phyloP scores from a whole-genome alignment of 495 filamentous ascomycete species.

The Ramalina intermedia region DNA sequence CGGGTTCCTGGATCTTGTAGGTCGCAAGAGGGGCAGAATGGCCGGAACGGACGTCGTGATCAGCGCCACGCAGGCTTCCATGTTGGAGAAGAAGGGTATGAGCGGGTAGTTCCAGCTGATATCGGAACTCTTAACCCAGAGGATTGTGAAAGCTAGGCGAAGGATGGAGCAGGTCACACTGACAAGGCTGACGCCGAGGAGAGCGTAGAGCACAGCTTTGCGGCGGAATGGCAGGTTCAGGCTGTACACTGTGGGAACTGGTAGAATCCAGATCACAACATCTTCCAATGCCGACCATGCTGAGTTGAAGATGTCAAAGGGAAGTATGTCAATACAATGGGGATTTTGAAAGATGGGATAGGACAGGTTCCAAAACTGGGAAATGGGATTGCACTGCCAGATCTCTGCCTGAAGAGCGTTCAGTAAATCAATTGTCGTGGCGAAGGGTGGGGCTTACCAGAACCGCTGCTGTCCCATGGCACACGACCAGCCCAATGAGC shows the following conservation, averaged over 20 bases:
- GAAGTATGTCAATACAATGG: slow-evolving; percentile 7
- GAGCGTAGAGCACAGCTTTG: slow-evolving; percentile 6
- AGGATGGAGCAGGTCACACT: slow-evolving; percentile 6
- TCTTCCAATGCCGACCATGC: slow-evolving; percentile 9
- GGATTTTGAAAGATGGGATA: slow-evolving; percentile 2
- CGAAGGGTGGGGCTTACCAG: slow-evolving; percentile 11
- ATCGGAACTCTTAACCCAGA: slow-evolving; percentile 7
- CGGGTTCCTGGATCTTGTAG: neutral
- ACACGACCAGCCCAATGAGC: slow-evolving; percentile 12
- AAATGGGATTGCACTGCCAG: slow-evolving; percentile 7
- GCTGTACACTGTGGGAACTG: slow-evolving; percentile 7
- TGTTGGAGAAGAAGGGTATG: slow-evolving; percentile 9
- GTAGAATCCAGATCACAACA: slow-evolving; percentile 8
- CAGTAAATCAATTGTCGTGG: neutral
- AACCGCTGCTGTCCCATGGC: slow-evolving; percentile 15
- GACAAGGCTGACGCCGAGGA: slow-evolving; percentile 6
- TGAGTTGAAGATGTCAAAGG: slow-evolving; percentile 7
- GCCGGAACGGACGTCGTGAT: slow-evolving; percentile 11
- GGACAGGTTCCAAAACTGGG: slow-evolving; percentile 3
- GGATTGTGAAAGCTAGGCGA: slow-evolving; percentile 4
- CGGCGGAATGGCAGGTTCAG: slow-evolving; percentile 5
- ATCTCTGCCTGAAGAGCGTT: neutral
- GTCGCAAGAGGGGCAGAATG: slow-evolving; percentile 8
- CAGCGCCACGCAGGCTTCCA: slow-evolving; percentile 8
- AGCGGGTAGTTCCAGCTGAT: slow-evolving; percentile 11